phyloP scores from a whole-genome alignment of 352 stramenopile genomes.

The Phytophthora ohioensis region DNA sequence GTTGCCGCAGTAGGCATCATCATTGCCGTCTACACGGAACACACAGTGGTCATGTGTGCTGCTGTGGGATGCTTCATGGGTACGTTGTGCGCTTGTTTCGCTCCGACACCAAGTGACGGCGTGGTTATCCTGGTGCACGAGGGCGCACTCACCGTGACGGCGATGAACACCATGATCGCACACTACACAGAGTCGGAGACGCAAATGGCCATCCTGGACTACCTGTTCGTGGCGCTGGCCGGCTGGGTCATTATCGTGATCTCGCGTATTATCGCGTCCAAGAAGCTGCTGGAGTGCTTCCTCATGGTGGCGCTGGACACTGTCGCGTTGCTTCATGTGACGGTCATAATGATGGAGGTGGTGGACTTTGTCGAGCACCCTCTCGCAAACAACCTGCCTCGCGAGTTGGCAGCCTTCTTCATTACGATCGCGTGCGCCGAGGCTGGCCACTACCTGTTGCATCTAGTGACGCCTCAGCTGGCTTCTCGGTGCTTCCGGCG shows the following conservation, averaged over 20 bases:
- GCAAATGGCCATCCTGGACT: constrained; percentile 61
- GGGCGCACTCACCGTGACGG: constrained; percentile 60
- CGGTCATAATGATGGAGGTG: constrained; percentile 73
- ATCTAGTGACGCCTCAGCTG: constrained; percentile 12
- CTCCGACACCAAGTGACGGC: constrained; percentile 46
- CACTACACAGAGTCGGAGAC: constrained; percentile 48
- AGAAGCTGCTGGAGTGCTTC: constrained; percentile 62
- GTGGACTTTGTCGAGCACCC: constrained; percentile 65
- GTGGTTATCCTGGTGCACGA: constrained; percentile 62
- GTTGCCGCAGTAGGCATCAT: constrained; percentile 18
- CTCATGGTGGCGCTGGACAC: constrained; percentile 67
- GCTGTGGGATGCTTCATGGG: constrained; percentile 37
- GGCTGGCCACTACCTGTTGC: constrained; percentile 43
- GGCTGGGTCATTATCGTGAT: constrained; percentile 60
- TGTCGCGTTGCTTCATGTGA: constrained; percentile 59
- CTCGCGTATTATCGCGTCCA: constrained; percentile 63
- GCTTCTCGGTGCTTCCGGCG: constrained; percentile 9
- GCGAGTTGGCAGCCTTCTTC: constrained; percentile 62
- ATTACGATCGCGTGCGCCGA: constrained; percentile 49
- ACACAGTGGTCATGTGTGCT: constrained; percentile 39
- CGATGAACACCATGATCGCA: constrained; percentile 66
- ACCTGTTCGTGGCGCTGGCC: constrained; percentile 66
- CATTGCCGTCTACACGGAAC: constrained; percentile 36
- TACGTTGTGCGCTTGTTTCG: constrained; percentile 54
- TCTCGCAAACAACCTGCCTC: constrained; percentile 35